Percentiles rank a stretch among this genome's conserved stretches.
Evolutionary conservation across 1,284 basidiomycete genomes (phyloP).

Genomic region (Blastosporella zonata): DNA sequence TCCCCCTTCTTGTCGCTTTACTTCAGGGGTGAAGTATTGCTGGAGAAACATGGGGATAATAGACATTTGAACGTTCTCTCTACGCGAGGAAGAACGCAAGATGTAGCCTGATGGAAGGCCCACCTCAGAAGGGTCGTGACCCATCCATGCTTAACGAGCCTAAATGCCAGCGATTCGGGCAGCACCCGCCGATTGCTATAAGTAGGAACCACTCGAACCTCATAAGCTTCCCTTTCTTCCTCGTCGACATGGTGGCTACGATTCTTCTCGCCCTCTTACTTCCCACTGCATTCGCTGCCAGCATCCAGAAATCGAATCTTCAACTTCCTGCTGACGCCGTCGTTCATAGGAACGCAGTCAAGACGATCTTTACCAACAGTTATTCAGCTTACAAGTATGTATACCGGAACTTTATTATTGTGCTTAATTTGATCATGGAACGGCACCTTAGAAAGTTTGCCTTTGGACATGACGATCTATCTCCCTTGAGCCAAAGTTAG

Average conservation of each 20-base stretch:
- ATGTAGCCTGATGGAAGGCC: slow-evolving; percentile 5
- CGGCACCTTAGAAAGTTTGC: slow-evolving; percentile 46
- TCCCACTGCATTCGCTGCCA: slow-evolving; percentile 12
- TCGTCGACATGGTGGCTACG: slow-evolving; percentile 10
- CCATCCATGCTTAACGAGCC: background rate
- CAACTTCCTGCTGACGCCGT: slow-evolving; percentile 18
- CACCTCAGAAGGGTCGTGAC: slow-evolving; percentile 2
- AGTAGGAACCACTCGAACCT: slow-evolving; percentile 1
- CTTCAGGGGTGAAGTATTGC: background rate
- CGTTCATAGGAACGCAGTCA: slow-evolving; percentile 43
- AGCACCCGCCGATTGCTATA: slow-evolving; percentile 11
- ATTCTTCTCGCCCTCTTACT: slow-evolving; percentile 10
- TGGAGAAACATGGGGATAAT: slow-evolving; percentile 5
- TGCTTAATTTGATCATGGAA: background rate
- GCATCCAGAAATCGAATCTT: slow-evolving; percentile 18
- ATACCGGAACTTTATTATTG: background rate
- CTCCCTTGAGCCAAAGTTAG: slow-evolving; percentile 45
- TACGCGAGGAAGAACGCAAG: slow-evolving; percentile 4
- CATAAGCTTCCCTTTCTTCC: background rate
- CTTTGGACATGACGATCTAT: slow-evolving; percentile 63
- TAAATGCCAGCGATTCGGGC: slow-evolving; percentile 13
- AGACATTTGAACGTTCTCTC: slow-evolving; percentile 3
- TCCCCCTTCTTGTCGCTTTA: background rate
- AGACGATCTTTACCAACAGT: slow-evolving; percentile 52
- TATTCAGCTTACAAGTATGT: slow-evolving; percentile 57